phyloP scores from a whole-genome alignment of 306 rosid genomes.

The Senna siamea region DNA sequence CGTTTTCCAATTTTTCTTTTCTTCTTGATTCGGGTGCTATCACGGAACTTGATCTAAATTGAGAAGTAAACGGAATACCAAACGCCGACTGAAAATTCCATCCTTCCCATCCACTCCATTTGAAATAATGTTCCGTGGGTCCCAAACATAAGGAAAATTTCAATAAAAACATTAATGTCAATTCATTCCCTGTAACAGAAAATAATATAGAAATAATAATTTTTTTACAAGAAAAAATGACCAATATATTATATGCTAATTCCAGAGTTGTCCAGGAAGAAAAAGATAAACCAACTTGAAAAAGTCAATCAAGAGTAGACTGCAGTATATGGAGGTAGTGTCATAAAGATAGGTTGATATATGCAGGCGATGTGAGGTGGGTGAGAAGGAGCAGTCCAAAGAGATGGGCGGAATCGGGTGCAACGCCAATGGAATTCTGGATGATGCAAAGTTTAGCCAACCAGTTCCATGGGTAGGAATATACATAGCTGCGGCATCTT shows the following conservation, averaged over 20 bases:
- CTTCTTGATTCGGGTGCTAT: no score
- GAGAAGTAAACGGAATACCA: no score
- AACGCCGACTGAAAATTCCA: neutral
- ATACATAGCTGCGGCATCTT: conserved; percentile 79
- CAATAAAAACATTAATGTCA: neutral
- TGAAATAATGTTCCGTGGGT: neutral
- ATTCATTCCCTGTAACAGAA: neutral
- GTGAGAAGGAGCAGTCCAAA: conserved; percentile 6
- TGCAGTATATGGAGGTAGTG: no score
- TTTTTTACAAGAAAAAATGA: neutral
- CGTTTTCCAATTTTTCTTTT: no score
- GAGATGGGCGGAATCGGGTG: conserved; percentile 66
- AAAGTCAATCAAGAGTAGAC: no score
- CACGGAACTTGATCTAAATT: no score
- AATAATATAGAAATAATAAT: no score
- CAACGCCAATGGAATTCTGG: conserved; percentile 53
- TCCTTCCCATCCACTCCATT: neutral
- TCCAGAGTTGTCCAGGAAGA: neutral
- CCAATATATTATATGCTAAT: neutral
- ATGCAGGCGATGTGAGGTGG: no score
- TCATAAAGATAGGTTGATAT: no score
- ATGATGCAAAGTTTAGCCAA: conserved; percentile 65
- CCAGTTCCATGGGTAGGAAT: conserved; percentile 96
- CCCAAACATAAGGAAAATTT: neutral
- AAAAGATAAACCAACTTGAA: neutral